Percentiles rank a stretch among this genome's conserved stretches.
Conservation (phyloP, 2,329 filamentous ascomycete genomes). For the Aspergillus sp. region DNA sequence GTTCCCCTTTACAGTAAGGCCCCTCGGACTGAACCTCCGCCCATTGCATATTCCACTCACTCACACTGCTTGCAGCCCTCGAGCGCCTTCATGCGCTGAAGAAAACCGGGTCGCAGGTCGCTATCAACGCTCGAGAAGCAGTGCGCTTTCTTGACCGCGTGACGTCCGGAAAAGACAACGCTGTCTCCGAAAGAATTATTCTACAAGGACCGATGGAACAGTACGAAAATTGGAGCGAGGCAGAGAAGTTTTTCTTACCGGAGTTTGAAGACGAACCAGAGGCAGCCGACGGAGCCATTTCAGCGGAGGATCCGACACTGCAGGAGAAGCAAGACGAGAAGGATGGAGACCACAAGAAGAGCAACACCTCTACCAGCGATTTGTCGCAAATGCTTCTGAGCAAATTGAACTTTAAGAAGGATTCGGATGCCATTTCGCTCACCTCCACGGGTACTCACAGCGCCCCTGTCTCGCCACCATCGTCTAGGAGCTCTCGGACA, state of each 20-base stretch:
- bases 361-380: conserved; percentile 33
- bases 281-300: conserved; percentile 17
- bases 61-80: conserved; percentile 36
- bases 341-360: conserved; percentile 23
- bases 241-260: conserved; percentile 46
- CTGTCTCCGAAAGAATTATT: conserved; percentile 43
- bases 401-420: conserved; percentile 49
- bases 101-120: conserved; percentile 46
- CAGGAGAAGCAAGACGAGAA: conserved; percentile 22
- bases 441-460: conserved; percentile 44
- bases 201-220: conserved; percentile 53
- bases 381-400: conserved; percentile 49
- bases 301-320: conserved; percentile 18
- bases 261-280: conserved; percentile 45
- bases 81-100: conserved; percentile 48
- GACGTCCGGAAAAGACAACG: conserved; percentile 48
- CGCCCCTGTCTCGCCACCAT: conserved; percentile 44
- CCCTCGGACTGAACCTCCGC: background rate
- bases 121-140: conserved; percentile 52
- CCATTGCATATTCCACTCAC: conserved; percentile 1
- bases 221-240: conserved; percentile 48
- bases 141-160: conserved; percentile 54
- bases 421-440: conserved; percentile 39
- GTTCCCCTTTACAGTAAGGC: conserved; percentile 53
- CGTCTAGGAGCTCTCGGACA: conserved; percentile 47